phyloP scores from a whole-genome alignment of 1,284 basidiomycete genomes.

The Anthracocystis setariae region DNA sequence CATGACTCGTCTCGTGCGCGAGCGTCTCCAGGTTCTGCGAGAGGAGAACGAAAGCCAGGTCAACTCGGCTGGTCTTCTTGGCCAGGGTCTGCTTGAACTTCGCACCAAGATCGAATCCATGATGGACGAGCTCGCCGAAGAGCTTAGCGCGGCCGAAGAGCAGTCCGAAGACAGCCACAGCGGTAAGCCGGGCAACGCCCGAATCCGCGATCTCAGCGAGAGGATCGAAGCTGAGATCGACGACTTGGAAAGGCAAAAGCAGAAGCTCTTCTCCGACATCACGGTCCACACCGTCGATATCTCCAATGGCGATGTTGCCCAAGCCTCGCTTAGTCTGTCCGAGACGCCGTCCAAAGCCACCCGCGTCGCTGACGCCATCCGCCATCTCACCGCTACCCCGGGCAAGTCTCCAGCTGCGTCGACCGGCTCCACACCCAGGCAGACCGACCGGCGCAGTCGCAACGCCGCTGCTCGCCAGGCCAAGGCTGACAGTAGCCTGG shows the following conservation, averaged over 20 bases:
- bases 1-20: conserved; percentile 33
- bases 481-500: conserved; percentile 54
- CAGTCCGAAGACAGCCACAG: conserved; percentile 24
- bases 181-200: conserved; percentile 18
- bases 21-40: conserved; percentile 44
- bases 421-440: conserved; percentile 40
- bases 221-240: conserved; percentile 54
- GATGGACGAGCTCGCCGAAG: conserved; percentile 58
- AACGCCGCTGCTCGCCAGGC: conserved; percentile 56
- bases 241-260: conserved; percentile 50
- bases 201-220: conserved; percentile 41
- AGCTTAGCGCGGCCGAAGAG: conserved; percentile 43
- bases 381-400: conserved; percentile 40
- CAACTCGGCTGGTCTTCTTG: conserved; percentile 60
- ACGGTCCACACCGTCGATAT: conserved; percentile 35
- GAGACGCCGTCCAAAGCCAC: conserved; percentile 46
- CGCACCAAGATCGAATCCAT: conserved; percentile 57
- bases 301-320: conserved; percentile 22
- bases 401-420: conserved; percentile 38
- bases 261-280: conserved; percentile 44
- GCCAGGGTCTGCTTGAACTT: conserved; percentile 58
- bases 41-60: conserved; percentile 54
- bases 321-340: conserved; percentile 16
- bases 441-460: conserved; percentile 52
- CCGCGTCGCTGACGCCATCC: conserved; percentile 41